A percentile compares a stretch with the other conserved stretches of the same genome.
Evolutionary conservation across 495 filamentous ascomycete species (phyloP).

Genomic region (Cercophora samala): DNA sequence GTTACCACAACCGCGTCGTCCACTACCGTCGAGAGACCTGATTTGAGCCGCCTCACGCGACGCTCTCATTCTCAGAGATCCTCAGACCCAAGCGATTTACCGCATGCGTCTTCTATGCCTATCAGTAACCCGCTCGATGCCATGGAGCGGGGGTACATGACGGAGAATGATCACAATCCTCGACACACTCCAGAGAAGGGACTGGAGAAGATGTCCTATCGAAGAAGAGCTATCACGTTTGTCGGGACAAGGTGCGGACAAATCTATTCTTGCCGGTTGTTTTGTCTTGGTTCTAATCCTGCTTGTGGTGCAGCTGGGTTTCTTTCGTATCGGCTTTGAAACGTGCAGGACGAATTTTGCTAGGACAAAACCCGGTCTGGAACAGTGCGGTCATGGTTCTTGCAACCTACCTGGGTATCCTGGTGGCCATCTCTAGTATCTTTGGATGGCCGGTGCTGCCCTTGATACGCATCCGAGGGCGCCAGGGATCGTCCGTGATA

Average conservation of each 20-base stretch:
- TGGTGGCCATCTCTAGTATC: conserved; percentile 14
- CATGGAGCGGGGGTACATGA: neutral
- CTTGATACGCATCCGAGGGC: conserved; percentile 1
- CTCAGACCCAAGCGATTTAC: neutral
- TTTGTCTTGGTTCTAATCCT: neutral
- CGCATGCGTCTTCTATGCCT: neutral
- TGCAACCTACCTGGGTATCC: conserved; percentile 11
- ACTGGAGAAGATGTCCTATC: neutral
- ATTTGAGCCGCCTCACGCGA: neutral
- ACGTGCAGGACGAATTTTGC: neutral
- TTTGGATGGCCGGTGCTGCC: conserved; percentile 16
- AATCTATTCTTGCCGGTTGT: neutral
- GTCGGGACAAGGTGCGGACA: neutral
- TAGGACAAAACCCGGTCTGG: conserved; percentile 9
- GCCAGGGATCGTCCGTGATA: neutral
- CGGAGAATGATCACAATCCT: neutral
- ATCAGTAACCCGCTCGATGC: neutral
- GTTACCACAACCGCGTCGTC: neutral
- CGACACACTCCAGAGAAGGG: neutral
- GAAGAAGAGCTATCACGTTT: neutral
- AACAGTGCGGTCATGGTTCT: conserved; percentile 13
- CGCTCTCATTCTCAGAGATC: neutral
- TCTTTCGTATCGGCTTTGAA: neutral
- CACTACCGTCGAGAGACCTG: neutral
- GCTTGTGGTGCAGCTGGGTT: neutral